These are phyloP conservation scores for Geosmithia morbida DNA, from an alignment of 2,329 filamentous ascomycete genomes.

Conservation along the genomic window DNA sequence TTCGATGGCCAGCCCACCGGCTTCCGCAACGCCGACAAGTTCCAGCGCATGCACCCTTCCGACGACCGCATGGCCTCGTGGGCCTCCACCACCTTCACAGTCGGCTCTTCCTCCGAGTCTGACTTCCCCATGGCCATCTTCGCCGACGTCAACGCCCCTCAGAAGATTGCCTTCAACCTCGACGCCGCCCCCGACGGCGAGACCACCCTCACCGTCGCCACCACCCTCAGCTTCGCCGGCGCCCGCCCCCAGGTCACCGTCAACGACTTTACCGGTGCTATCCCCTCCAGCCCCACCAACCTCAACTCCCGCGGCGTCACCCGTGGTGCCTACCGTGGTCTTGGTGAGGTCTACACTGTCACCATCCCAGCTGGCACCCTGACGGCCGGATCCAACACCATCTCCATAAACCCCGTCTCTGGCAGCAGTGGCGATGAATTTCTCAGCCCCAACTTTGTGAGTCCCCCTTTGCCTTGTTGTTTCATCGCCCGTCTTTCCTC, in stretches of 20 bases:
- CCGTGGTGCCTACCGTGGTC: slow-evolving; percentile 48
- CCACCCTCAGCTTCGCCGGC: slow-evolving; percentile 47
- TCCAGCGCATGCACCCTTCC: slow-evolving; percentile 54
- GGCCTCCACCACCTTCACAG: slow-evolving; percentile 45
- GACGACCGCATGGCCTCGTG: slow-evolving; percentile 49
- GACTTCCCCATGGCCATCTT: slow-evolving; percentile 55
- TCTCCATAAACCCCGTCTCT: slow-evolving; percentile 43
- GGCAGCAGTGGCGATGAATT: slow-evolving; percentile 40
- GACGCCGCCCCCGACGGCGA: slow-evolving; percentile 29
- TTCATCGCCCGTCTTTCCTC: not conserved
- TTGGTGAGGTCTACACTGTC: slow-evolving; percentile 49
- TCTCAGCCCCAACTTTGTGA: slow-evolving; percentile 42
- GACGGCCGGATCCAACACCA: slow-evolving; percentile 45
- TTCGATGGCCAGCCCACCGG: slow-evolving; percentile 51
- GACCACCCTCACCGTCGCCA: slow-evolving; percentile 48
- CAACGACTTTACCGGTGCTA: slow-evolving; percentile 34
- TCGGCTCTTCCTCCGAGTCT: slow-evolving; percentile 34
- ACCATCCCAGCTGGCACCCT: slow-evolving; percentile 44
- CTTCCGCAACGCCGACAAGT: slow-evolving; percentile 53
- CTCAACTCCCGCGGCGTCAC: slow-evolving; percentile 53
- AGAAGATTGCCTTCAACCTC: slow-evolving; percentile 46
- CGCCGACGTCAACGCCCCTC: slow-evolving; percentile 41
- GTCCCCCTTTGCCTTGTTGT: not conserved
- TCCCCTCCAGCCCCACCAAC: slow-evolving; percentile 41
- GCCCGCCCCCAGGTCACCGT: slow-evolving; percentile 41